Percentiles rank a stretch among this genome's conserved stretches.
phyloP scores from a whole-genome alignment of 2,329 filamentous ascomycete genomes.

The Trichoderma koningii region DNA sequence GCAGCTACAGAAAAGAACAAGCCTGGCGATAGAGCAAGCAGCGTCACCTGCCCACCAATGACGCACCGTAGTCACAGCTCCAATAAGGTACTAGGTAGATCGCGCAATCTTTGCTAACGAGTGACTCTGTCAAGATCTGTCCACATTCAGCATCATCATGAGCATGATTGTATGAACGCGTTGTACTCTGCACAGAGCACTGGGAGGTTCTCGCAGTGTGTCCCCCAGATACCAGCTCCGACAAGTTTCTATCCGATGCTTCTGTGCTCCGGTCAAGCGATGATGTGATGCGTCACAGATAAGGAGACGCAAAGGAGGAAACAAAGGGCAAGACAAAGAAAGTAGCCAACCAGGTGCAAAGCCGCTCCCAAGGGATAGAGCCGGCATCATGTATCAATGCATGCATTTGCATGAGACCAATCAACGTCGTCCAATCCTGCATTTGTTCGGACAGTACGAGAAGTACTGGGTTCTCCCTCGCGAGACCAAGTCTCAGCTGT shows the following conservation, averaged over 20 bases:
- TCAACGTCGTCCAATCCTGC: too few species aligned
- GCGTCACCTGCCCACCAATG: constrained; percentile 25
- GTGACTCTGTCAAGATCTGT: not conserved
- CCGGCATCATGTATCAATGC: constrained; percentile 3
- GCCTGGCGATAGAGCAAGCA: not conserved
- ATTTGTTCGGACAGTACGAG: not conserved
- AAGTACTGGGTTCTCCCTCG: too few species aligned
- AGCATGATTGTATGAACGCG: not conserved
- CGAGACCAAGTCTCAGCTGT: too few species aligned
- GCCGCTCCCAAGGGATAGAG: not conserved
- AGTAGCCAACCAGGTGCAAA: constrained; percentile 1
- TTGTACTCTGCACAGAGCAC: too few species aligned
- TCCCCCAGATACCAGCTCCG: not conserved
- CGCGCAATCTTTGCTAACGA: constrained; percentile 1
- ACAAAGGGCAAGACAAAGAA: not conserved
- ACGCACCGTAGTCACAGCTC: constrained; percentile 5
- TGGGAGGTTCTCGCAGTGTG: not conserved
- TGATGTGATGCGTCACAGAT: not conserved
- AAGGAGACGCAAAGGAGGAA: not conserved
- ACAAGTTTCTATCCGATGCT: not conserved
- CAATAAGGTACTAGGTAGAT: too few species aligned
- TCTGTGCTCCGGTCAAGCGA: not conserved
- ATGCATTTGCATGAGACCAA: constrained; percentile 1
- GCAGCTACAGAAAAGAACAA: not conserved
- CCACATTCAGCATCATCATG: too few species aligned